Base-by-base conservation (phyloP, 2,329 filamentous ascomycete genomes). In the Curvularia hawaiiensis region DNA sequence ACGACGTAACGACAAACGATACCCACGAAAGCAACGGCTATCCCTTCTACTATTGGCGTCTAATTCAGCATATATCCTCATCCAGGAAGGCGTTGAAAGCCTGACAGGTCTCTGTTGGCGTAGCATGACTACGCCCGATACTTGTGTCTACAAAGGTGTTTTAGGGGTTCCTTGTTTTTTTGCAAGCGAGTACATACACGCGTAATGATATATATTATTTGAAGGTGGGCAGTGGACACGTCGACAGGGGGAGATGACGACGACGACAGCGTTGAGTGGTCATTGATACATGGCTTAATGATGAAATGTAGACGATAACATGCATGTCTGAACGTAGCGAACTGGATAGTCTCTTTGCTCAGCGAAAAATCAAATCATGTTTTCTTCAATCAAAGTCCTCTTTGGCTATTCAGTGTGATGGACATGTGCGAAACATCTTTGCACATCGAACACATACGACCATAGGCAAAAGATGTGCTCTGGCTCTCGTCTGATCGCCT, bases 1-100 rank as follows among this genome's bases (percentile, higher is more conserved):
- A 74, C 65, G 70, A 75, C 64, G 70, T 72, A 64, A 75, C 69
- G 72, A 75, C 63, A 59, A 72, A 74, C 64, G 72, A 74, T 73
- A 74, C 72, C 72, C 72, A 73, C 65, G 68, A 70, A 59, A 68
- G 56, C 62, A 63, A 70, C 60, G 64, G 69, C 66, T 66, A 63
- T 58, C 59, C 60, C 60, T 64, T 50, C 54, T 64, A 64, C 60
- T 54, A 47, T 59, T 64, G 67, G 61, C 61, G 60, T 64, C 59
- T 69, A 63, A 66, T 67, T 61, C 52, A 52, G 63, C 62, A 64
- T 55, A 59, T 41, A 39, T 62, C 62, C 56, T 63, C 56, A 55
- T 60, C 51, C 51, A 62, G 56, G 56, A 58, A 48, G 61, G 65
- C 59, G 60, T 65, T 63, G 54, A 28, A 38, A 40, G 47, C 31